Percentiles rank a stretch among this genome's conserved stretches.
phyloP scores from a whole-genome alignment of 495 filamentous ascomycete genomes.

The Neurospora sp. region DNA sequence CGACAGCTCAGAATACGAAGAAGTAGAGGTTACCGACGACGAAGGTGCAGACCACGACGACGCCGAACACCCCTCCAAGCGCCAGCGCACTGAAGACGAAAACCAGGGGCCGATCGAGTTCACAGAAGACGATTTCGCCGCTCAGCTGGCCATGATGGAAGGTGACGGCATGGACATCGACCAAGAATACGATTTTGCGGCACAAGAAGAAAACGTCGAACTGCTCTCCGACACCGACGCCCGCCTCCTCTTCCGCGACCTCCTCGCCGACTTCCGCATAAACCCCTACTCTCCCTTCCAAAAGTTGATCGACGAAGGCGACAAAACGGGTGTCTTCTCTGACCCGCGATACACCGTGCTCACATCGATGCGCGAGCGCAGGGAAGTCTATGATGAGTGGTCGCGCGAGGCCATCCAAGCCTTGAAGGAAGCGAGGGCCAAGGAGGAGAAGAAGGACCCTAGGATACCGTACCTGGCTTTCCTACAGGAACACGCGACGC shows the following conservation, averaged over 20 bases:
- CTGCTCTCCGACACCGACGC: conserved; percentile 59
- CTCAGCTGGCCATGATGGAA: conserved; percentile 73
- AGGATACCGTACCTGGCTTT: conserved; percentile 75
- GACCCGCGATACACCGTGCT: conserved; percentile 81
- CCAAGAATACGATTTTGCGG: conserved; percentile 47
- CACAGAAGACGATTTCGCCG: conserved; percentile 89
- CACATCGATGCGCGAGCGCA: conserved; percentile 66
- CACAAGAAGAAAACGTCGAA: conserved; percentile 36
- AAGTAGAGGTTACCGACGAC: conserved; percentile 77
- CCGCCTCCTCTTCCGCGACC: conserved; percentile 67
- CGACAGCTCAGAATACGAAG: conserved; percentile 63
- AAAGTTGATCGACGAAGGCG: conserved; percentile 69
- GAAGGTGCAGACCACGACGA: conserved; percentile 35
- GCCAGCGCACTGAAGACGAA: conserved; percentile 52
- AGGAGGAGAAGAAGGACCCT: conserved; percentile 76
- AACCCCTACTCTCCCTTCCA: conserved; percentile 93
- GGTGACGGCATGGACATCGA: conserved; percentile 57
- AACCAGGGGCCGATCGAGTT: conserved; percentile 63
- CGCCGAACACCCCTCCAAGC: conserved; percentile 47
- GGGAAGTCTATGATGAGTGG: conserved; percentile 78
- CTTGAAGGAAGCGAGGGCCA: conserved; percentile 61
- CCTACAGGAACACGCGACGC: conserved; percentile 67
- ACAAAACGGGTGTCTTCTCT: conserved; percentile 48
- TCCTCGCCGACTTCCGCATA: conserved; percentile 71
- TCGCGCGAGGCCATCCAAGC: conserved; percentile 57